A percentile compares a stretch with the other conserved stretches of the same genome.
phyloP scores from a whole-genome alignment of 2,329 filamentous ascomycete genomes.

The Fusarium subtropicale region DNA sequence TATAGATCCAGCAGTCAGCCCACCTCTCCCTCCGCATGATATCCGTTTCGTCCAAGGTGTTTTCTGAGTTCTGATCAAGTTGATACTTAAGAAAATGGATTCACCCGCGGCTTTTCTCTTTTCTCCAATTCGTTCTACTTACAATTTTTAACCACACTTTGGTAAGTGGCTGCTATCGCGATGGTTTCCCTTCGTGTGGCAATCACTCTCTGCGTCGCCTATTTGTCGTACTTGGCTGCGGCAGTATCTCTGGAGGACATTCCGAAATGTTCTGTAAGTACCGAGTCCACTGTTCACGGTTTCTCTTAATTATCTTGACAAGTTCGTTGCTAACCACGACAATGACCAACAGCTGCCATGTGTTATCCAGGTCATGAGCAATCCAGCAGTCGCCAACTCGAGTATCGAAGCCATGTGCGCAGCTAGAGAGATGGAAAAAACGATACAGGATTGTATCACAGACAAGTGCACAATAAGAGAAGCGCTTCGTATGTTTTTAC shows the following conservation, averaged over 20 bases:
- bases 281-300: background rate
- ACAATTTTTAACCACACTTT: background rate
- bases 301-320: background rate
- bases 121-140: background rate
- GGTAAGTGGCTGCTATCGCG: background rate
- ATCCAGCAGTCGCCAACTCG: background rate
- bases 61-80: background rate
- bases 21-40: background rate
- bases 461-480: background rate
- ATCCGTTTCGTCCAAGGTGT: background rate
- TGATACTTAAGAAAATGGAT: background rate
- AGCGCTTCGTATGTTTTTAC: background rate
- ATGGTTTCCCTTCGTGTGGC: background rate
- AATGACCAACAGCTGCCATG: background rate
- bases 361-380: background rate
- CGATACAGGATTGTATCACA: background rate
- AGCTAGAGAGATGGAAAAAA: background rate
- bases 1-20: background rate
- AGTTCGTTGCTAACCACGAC: background rate
- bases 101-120: background rate
- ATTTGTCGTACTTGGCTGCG: background rate
- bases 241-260: background rate
- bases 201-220: background rate
- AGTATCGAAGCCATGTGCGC: background rate
- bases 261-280: conserved; percentile 10